Conservation (phyloP, 2,329 filamentous ascomycete species). For the Didymella pinodella region DNA sequence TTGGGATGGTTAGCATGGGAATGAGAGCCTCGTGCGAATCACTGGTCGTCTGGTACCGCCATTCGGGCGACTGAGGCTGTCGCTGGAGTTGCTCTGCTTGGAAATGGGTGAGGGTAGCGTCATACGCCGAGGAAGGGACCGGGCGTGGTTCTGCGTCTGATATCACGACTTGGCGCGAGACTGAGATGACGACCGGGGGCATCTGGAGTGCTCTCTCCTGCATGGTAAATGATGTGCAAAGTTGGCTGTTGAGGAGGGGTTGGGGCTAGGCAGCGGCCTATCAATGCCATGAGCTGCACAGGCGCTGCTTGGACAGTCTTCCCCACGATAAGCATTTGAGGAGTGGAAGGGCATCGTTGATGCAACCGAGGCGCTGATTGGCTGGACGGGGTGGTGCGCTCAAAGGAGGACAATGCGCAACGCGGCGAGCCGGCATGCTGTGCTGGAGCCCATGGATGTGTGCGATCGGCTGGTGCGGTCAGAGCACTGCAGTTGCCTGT, state of each 20-base stretch:
- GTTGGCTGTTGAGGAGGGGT: conserved; percentile 20
- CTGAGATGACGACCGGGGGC: conserved; percentile 4
- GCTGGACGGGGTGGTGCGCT: conserved; percentile 4
- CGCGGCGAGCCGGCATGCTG: conserved; percentile 11
- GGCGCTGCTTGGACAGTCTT: conserved; percentile 11
- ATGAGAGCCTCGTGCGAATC: conserved; percentile 3
- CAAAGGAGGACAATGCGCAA: conserved; percentile 10
- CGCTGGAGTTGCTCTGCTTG: conserved; percentile 9
- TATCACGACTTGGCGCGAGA: conserved; percentile 5
- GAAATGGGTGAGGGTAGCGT: conserved; percentile 4
- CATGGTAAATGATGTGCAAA: conserved; percentile 7
- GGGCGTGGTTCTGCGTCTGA: conserved; percentile 7
- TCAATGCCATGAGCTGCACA: conserved; percentile 9
- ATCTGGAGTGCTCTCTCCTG: conserved; percentile 3
- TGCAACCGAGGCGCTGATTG: conserved; percentile 11
- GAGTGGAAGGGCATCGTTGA: conserved; percentile 15
- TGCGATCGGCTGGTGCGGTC: conserved; percentile 12
- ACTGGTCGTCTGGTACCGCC: conserved; percentile 9
- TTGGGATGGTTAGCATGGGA: conserved; percentile 2
- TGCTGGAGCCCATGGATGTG: conserved; percentile 6
- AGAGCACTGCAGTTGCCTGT: conserved; percentile 12
- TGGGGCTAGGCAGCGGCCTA: conserved; percentile 5
- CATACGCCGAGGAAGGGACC: conserved; percentile 11
- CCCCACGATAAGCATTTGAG: conserved; percentile 23
- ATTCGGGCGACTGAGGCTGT: conserved; percentile 11